These are phyloP conservation scores for Xerocomellus intermedius DNA, from an alignment of 768 basidiomycete genomes.

Conservation along the genomic window DNA sequence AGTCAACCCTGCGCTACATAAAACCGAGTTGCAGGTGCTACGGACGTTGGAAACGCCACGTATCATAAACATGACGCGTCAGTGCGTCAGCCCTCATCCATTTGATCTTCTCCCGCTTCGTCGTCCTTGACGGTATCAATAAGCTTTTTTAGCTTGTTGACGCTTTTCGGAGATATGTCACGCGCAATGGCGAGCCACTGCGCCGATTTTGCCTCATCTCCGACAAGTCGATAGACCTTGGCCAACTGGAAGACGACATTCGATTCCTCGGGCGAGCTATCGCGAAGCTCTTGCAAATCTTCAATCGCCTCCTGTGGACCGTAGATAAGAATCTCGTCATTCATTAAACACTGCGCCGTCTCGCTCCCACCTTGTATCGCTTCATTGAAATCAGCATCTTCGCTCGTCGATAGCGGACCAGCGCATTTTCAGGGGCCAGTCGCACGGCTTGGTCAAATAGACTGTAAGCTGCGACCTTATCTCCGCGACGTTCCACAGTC, in stretches of 20 bases:
- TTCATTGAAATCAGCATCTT: constrained; percentile 85
- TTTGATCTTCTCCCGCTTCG: constrained; percentile 53
- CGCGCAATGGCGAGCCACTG: constrained; percentile 86
- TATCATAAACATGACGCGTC: constrained; percentile 25
- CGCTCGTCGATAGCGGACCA: constrained; percentile 92
- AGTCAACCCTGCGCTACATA: no score
- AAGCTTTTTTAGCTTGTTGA: constrained; percentile 78
- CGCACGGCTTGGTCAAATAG: constrained; percentile 80
- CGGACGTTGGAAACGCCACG: background rate
- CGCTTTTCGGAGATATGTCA: constrained; percentile 90
- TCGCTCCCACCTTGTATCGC: constrained; percentile 68
- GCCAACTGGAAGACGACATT: constrained; percentile 97
- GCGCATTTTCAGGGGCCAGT: constrained; percentile 82
- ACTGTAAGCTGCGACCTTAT: constrained; percentile 70
- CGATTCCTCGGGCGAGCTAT: constrained; percentile 89
- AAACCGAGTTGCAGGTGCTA: no score
- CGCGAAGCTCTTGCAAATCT: constrained; percentile 78
- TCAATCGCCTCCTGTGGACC: constrained; percentile 66
- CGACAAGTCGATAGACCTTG: constrained; percentile 81
- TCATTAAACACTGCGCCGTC: constrained; percentile 22
- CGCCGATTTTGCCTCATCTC: constrained; percentile 76
- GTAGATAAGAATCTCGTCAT: constrained; percentile 23
- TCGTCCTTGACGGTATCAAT: constrained; percentile 69
- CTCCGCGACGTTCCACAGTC: constrained; percentile 86
- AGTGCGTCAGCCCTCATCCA: constrained; percentile 68